phyloP scores from a whole-genome alignment of 352 stramenopile species.

The Globisporangium splendens region DNA sequence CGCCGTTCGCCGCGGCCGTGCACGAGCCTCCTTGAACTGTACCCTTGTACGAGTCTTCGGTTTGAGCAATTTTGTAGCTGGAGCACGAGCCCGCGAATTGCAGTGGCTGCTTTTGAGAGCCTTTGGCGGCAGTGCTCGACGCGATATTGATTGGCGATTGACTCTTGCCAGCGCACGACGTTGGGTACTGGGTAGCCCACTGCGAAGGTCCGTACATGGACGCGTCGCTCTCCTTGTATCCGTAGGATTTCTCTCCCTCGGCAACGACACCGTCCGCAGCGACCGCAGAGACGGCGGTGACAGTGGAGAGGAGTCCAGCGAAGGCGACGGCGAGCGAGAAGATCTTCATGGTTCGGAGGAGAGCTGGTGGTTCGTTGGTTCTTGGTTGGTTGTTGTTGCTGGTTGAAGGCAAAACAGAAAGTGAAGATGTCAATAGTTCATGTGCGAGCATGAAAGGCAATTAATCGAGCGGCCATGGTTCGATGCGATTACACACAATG shows the following conservation, averaged over 20 bases:
- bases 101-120: constrained; percentile 1
- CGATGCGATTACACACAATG: no score
- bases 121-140: no score
- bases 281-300: not conserved
- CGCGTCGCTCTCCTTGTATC: constrained; percentile 9
- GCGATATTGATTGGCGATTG: constrained; percentile 23
- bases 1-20: constrained; percentile 8
- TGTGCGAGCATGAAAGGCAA: no score
- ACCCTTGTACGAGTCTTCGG: constrained; percentile 20
- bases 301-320: constrained; percentile 1
- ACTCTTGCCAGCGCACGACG: constrained; percentile 16
- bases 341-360: constrained; percentile 1
- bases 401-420: no score
- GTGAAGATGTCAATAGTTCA: no score
- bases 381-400: no score
- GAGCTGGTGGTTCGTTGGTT: not conserved
- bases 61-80: constrained; percentile 14
- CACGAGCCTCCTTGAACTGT: constrained; percentile 10
- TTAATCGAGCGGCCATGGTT: no score
- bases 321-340: not conserved
- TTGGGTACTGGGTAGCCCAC: constrained; percentile 13
- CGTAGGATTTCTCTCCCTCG: not conserved
- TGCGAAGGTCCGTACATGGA: constrained; percentile 13
- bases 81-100: constrained; percentile 17
- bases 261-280: not conserved